Conservation (phyloP, 768 basidiomycete genomes). For the Lentinula aciculospora region DNA sequence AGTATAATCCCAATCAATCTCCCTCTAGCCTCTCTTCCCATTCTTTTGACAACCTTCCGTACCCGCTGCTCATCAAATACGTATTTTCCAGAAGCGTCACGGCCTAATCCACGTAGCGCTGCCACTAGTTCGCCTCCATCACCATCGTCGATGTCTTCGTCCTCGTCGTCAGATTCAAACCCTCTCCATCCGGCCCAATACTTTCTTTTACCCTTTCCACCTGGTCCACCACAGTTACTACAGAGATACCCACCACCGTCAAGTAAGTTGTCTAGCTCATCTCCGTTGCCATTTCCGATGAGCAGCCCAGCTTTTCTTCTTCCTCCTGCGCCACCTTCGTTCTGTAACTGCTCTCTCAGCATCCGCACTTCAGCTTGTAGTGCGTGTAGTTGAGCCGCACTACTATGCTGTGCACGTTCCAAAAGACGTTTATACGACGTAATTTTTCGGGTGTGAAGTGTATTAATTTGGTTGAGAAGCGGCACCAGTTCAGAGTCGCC, state of each 20-base stretch:
- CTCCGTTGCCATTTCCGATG: slow-evolving; percentile 14
- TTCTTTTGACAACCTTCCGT: slow-evolving; percentile 51
- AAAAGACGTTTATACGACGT: slow-evolving; percentile 74
- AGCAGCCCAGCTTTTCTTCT: not conserved
- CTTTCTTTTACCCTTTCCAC: slow-evolving; percentile 53
- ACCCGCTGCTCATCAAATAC: slow-evolving; percentile 69
- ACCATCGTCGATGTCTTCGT: slow-evolving; percentile 26
- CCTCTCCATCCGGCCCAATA: slow-evolving; percentile 73
- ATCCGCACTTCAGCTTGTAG: slow-evolving; percentile 76
- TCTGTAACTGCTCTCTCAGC: slow-evolving; percentile 42
- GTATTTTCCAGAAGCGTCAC: slow-evolving; percentile 39
- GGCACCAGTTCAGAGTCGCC: slow-evolving; percentile 1
- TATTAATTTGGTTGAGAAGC: slow-evolving; percentile 10
- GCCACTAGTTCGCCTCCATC: slow-evolving; percentile 31
- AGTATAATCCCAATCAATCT: slow-evolving; percentile 65
- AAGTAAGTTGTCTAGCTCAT: slow-evolving; percentile 11
- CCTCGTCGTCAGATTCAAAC: slow-evolving; percentile 36
- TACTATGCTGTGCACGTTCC: slow-evolving; percentile 72
- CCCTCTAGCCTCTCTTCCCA: slow-evolving; percentile 67
- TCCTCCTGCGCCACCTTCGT: slow-evolving; percentile 11
- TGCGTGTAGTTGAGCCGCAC: slow-evolving; percentile 80
- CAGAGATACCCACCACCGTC: slow-evolving; percentile 22
- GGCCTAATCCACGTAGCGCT: slow-evolving; percentile 35
- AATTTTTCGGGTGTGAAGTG: slow-evolving; percentile 46
- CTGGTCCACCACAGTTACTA: slow-evolving; percentile 53